Evolutionary conservation across 2,329 filamentous ascomycete species (phyloP).

Genomic region (Nemania sp.): DNA sequence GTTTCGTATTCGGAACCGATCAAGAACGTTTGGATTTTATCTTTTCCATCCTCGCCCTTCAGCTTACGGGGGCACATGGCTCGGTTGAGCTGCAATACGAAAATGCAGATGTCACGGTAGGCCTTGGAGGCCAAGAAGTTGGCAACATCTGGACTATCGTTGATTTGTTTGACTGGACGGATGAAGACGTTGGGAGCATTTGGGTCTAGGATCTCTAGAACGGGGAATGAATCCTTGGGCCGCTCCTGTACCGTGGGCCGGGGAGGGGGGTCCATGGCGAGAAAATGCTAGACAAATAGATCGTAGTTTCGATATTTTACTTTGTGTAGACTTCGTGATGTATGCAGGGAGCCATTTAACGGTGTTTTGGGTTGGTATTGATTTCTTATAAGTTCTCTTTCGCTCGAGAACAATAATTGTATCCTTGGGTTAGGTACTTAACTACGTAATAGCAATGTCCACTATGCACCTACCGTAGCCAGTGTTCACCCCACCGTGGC

Average conservation of each 20-base stretch:
- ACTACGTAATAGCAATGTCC: too few relatives aligned
- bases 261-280: constrained; percentile 19
- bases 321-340: too few relatives aligned
- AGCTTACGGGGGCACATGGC: constrained; percentile 74
- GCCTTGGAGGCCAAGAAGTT: constrained; percentile 80
- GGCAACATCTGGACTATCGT: constrained; percentile 79
- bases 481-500: too few relatives aligned
- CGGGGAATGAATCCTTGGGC: constrained; percentile 32
- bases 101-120: constrained; percentile 84
- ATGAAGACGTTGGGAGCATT: constrained; percentile 60
- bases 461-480: too few relatives aligned
- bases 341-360: too few relatives aligned
- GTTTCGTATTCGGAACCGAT: constrained; percentile 47
- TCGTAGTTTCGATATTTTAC: too few relatives aligned
- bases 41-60: constrained; percentile 42
- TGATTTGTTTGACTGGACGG: constrained; percentile 76
- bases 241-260: constrained; percentile 17
- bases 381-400: too few relatives aligned
- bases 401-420: too few relatives aligned
- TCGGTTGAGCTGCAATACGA: constrained; percentile 87
- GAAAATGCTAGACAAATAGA: too few relatives aligned
- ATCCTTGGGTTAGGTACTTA: too few relatives aligned
- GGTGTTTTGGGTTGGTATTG: too few relatives aligned
- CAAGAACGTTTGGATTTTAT: constrained; percentile 52
- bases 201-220: constrained; percentile 54